These are phyloP conservation scores for Chenopodium album DNA, from an alignment of 148 eudicot genomes.

Conservation along the genomic window DNA sequence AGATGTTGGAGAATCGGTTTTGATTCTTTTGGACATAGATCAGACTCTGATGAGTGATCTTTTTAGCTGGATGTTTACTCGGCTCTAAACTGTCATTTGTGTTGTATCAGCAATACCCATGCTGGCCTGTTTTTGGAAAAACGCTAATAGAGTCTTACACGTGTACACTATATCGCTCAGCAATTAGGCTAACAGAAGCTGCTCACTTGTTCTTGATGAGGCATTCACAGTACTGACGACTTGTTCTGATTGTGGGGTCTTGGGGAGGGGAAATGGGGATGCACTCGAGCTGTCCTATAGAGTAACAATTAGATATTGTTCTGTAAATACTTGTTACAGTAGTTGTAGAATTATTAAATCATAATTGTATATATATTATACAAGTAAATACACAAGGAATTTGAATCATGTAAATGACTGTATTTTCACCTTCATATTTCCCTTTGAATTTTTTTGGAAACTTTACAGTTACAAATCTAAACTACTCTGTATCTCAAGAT, in stretches of 20 bases:
- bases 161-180: background rate
- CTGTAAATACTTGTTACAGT: background rate
- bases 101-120: background rate
- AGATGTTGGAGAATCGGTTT: constrained; percentile 9
- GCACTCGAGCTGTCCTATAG: background rate
- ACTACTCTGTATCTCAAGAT: too few relatives aligned
- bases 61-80: background rate
- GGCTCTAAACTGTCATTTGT: background rate
- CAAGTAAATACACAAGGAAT: background rate
- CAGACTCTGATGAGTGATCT: background rate
- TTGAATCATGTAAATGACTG: background rate
- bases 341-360: background rate
- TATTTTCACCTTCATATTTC: too few relatives aligned
- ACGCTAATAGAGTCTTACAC: background rate
- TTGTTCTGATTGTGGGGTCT: background rate
- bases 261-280: background rate
- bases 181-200: background rate
- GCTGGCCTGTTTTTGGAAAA: constrained; percentile 1
- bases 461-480: background rate
- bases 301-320: background rate
- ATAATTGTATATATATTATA: background rate
- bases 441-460: too few relatives aligned
- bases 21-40: background rate
- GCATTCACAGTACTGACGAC: background rate
- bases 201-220: background rate